These are phyloP conservation scores for Pseudopediastrum boryanum DNA, from an alignment of 139 green algal genomes.

Conservation along the genomic window DNA sequence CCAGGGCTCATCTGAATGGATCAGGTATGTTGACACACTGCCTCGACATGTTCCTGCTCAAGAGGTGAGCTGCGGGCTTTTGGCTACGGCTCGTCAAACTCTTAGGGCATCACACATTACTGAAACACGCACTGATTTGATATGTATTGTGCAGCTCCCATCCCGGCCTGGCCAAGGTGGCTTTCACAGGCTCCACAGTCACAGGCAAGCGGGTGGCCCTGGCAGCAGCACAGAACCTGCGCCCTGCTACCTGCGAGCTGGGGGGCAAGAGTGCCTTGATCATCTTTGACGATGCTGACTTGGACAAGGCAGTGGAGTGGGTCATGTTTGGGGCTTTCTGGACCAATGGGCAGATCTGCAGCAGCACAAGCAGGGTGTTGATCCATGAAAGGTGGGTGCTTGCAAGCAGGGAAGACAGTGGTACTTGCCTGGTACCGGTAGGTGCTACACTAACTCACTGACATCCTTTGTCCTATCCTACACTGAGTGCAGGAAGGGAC, in stretches of 20 bases:
- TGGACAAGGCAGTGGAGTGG: conserved; percentile 92
- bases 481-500: too few relatives aligned
- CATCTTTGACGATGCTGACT: conserved; percentile 91
- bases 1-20: too few relatives aligned
- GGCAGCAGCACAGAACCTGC: conserved; percentile 73
- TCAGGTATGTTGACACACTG: too few relatives aligned
- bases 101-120: too few relatives aligned
- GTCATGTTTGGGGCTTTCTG: conserved; percentile 76
- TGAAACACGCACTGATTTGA: too few relatives aligned
- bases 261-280: conserved; percentile 87
- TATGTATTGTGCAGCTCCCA: conserved; percentile 69
- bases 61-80: too few relatives aligned
- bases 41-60: too few relatives aligned
- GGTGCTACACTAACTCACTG: too few relatives aligned
- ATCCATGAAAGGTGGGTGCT: conserved; percentile 62
- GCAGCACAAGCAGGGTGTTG: conserved; percentile 82
- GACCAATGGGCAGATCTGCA: conserved; percentile 86
- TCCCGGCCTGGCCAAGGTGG: conserved; percentile 80
- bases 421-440: too few relatives aligned
- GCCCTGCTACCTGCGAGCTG: conserved; percentile 78
- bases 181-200: conserved; percentile 82
- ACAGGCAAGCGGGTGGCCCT: conserved; percentile 71
- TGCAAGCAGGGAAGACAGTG: too few relatives aligned
- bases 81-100: too few relatives aligned
- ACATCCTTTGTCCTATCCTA: too few relatives aligned